Conservation (phyloP, 495 filamentous ascomycete species). For the Trichoderma reesei region DNA sequence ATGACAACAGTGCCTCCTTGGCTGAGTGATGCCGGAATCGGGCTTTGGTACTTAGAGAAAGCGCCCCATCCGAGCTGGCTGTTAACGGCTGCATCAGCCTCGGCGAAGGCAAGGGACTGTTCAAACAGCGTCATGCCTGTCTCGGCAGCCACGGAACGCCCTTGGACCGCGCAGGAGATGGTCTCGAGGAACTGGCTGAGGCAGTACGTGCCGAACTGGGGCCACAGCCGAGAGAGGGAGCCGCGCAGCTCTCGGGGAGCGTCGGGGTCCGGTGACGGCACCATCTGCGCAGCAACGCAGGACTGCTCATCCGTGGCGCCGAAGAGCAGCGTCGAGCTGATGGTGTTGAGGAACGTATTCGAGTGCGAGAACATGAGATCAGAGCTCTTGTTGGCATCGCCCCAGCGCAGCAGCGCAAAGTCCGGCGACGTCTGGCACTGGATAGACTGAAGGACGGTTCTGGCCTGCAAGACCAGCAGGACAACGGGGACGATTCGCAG, state of each 20-base stretch:
- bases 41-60: constrained; percentile 33
- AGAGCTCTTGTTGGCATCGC: constrained; percentile 52
- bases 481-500: constrained; percentile 70
- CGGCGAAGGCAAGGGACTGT: constrained; percentile 90
- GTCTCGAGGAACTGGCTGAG: constrained; percentile 83
- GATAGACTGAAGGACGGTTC: constrained; percentile 67
- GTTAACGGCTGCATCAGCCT: constrained; percentile 79
- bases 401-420: constrained; percentile 64
- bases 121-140: constrained; percentile 96
- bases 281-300: constrained; percentile 65
- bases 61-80: constrained; percentile 61
- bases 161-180: constrained; percentile 78
- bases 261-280: constrained; percentile 33
- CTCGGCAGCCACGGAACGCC: constrained; percentile 67
- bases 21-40: constrained; percentile 28
- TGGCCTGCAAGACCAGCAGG: constrained; percentile 59
- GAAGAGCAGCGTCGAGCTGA: constrained; percentile 60
- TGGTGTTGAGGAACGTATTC: constrained; percentile 56
- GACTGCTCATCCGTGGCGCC: constrained; percentile 57
- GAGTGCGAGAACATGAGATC: constrained; percentile 64
- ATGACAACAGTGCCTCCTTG: constrained; percentile 36
- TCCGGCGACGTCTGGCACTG: constrained; percentile 84
- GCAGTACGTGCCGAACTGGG: constrained; percentile 72
- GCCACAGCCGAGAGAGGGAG: constrained; percentile 79
- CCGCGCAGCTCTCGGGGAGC: constrained; percentile 45